Evolutionary conservation across 495 filamentous ascomycete genomes (phyloP), one percentile per base, ranked within the genome.

Genomic region (Neurospora sp.): DNA sequence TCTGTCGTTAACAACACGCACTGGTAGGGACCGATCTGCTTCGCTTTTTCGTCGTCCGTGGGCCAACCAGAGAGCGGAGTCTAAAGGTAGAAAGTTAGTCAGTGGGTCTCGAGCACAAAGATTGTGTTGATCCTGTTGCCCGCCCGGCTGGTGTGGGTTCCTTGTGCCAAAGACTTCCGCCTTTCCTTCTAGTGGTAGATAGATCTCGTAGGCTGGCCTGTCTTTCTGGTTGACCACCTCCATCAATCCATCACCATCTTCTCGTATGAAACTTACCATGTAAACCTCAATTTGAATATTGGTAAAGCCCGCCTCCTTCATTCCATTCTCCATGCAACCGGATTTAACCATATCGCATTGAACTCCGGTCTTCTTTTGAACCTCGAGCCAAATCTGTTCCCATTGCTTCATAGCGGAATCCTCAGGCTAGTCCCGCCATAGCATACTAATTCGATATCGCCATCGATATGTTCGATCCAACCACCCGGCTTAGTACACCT

Each of bases 291-390:
- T 71, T 1, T 75, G 72, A 0, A 81, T 89, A 77, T 92, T 89
- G 0, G 84, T 83, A 69, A 85, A 86, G 72, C 92, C 84, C 5
- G 90, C 84, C 4, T 78, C 77, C 28, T 88, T 87, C 71, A 94
- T 92, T 4, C 82, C 79, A 43, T 86, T 87, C 39, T 85, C 84
- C 71, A 87, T 81, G 76, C 85, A 86, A 69, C 88, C 85, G 11
- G 81, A 77, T 1, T 73, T 62, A 3, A 77, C 70, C 0, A 76
- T 73, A 13, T 72, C 17, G 74, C 75, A 66, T 13, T 31, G 8
- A 69, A 69, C 70, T 4, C 71, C 71, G 13, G 45, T 70, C 21
- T 24, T 45, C 38, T 8, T 9, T 2, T 34, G 3, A 5, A 34
- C 39, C n/a, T 73, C 28, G 0, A 0, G 4, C 59, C 69, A 70